Conservation (phyloP, 2,329 filamentous ascomycete species). For the Pyricularia grisea region DNA sequence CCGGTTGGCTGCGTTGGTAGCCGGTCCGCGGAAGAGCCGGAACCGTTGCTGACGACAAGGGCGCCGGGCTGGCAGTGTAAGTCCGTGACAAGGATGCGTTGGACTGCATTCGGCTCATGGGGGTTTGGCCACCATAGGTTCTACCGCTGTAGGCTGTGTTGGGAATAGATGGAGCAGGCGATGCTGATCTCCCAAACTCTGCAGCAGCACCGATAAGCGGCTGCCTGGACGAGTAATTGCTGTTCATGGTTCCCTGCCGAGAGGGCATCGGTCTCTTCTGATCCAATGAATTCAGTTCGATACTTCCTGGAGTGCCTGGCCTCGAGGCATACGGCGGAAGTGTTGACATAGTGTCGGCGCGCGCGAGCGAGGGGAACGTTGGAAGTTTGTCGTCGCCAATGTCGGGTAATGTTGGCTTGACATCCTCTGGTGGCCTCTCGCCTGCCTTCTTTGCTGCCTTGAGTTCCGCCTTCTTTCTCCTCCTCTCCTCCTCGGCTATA, state of each 20-base stretch:
- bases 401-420: conserved; percentile 58
- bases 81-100: conserved; percentile 6
- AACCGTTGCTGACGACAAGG: conserved; percentile 15
- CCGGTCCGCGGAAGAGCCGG: conserved; percentile 16
- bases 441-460: conserved; percentile 45
- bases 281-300: conserved; percentile 43
- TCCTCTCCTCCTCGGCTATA: conserved; percentile 65
- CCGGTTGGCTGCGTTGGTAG: conserved; percentile 7
- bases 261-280: conserved; percentile 37
- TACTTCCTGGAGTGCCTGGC: conserved; percentile 41
- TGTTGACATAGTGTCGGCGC: conserved; percentile 51
- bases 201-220: conserved; percentile 21
- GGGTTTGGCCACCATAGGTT: conserved; percentile 14
- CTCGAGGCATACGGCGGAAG: conserved; percentile 54
- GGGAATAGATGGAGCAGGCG: conserved; percentile 15
- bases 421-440: conserved; percentile 37
- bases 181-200: conserved; percentile 19
- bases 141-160: conserved; percentile 1
- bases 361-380: conserved; percentile 47
- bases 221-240: conserved; percentile 16
- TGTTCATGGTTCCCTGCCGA: conserved; percentile 17
- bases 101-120: conserved; percentile 12
- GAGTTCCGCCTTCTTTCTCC: conserved; percentile 39
- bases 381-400: conserved; percentile 42
- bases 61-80: conserved; percentile 15